Evolutionary conservation across 768 basidiomycete genomes (phyloP).

Genomic region (Lepiota venenata): DNA sequence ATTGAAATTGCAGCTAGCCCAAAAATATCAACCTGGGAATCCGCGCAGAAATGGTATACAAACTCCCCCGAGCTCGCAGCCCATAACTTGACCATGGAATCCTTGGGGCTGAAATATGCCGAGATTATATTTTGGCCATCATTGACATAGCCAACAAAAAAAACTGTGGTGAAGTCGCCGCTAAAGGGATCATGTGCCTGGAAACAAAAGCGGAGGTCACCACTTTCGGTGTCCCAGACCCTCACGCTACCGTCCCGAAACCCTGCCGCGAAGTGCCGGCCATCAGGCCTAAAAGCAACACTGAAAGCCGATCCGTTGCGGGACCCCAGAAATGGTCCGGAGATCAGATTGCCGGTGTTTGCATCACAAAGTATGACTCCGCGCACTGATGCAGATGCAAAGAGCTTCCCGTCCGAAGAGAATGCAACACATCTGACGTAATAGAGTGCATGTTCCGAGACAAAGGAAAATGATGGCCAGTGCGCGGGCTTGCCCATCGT

Average conservation of each 20-base stretch:
- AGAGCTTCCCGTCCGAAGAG: conserved; percentile 22
- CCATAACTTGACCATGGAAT: conserved; percentile 1
- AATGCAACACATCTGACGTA: conserved; percentile 16
- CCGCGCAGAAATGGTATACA: conserved; percentile 19
- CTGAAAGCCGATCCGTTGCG: conserved; percentile 13
- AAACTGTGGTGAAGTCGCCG: background rate
- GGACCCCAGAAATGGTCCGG: conserved; percentile 19
- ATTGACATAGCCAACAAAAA: conserved; percentile 16
- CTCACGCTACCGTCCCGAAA: conserved; percentile 16
- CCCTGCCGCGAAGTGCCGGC: conserved; percentile 19
- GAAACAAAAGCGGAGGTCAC: background rate
- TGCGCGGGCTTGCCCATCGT: conserved; percentile 8
- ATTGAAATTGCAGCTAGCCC: too few species aligned
- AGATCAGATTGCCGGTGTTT: conserved; percentile 10
- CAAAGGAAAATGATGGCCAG: conserved; percentile 18
- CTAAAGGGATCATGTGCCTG: conserved; percentile 13
- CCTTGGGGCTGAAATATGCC: background rate
- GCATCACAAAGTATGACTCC: conserved; percentile 20
- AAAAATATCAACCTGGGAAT: conserved; percentile 6
- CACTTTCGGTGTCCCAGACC: conserved; percentile 20
- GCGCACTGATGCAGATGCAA: conserved; percentile 25
- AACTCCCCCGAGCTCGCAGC: conserved; percentile 19
- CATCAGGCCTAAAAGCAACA: conserved; percentile 25
- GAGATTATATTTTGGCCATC: conserved; percentile 14
- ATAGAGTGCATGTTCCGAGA: conserved; percentile 12